Evolutionary conservation across 768 basidiomycete genomes (phyloP).

Genomic region (Albatrellus ellisii): DNA sequence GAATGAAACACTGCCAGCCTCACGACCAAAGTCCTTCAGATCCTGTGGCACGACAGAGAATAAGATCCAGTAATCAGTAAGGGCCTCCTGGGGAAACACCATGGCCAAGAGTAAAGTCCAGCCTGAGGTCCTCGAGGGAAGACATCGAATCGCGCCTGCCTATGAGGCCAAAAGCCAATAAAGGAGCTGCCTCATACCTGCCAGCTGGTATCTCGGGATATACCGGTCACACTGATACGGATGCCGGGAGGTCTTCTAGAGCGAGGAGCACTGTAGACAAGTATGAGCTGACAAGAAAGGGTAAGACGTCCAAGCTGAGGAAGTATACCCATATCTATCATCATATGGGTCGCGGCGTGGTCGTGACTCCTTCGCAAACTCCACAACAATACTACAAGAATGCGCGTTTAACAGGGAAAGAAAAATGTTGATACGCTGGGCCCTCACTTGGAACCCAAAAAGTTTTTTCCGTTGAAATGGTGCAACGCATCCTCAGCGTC

Average conservation of each 20-base stretch:
- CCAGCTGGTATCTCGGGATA: slow-evolving; percentile 95
- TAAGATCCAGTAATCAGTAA: slow-evolving; percentile 1
- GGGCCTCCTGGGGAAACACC: neutral
- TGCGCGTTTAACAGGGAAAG: slow-evolving; percentile 1
- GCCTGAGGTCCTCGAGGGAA: too few relatives aligned
- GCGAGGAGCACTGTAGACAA: slow-evolving; percentile 30
- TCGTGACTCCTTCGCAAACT: slow-evolving; percentile 89
- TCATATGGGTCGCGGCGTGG: slow-evolving; percentile 65
- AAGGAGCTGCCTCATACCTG: slow-evolving; percentile 62
- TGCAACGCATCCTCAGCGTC: slow-evolving; percentile 92
- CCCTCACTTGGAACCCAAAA: slow-evolving; percentile 76
- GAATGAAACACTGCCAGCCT: slow-evolving; percentile 85
- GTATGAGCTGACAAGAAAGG: slow-evolving; percentile 2
- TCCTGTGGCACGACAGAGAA: slow-evolving; percentile 43
- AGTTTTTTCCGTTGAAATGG: slow-evolving; percentile 77
- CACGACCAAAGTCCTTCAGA: slow-evolving; percentile 93
- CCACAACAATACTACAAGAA: slow-evolving; percentile 71
- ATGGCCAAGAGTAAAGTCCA: neutral
- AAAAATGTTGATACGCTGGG: slow-evolving; percentile 1
- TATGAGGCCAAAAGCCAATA: too few relatives aligned
- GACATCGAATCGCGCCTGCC: too few relatives aligned
- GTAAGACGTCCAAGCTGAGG: neutral
- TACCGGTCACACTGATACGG: slow-evolving; percentile 75
- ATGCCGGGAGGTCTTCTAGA: slow-evolving; percentile 70
- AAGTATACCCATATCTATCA: slow-evolving; percentile 35